A percentile compares a stretch with the other conserved stretches of the same genome.
phyloP scores from a whole-genome alignment of 2,329 filamentous ascomycete genomes.

The Fusarium tanahbumbuense region DNA sequence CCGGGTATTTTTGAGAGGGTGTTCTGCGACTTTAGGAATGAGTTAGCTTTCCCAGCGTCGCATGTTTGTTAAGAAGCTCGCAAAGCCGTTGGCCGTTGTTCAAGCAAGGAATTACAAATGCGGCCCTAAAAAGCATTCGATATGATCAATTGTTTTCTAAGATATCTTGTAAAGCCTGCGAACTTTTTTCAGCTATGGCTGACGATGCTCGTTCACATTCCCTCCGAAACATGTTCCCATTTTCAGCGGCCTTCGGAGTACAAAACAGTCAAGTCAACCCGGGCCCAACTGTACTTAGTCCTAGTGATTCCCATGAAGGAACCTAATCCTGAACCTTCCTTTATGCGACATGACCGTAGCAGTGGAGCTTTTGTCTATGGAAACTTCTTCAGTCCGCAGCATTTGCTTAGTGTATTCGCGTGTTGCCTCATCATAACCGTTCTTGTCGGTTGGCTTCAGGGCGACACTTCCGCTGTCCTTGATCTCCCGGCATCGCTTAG shows the following conservation, averaged over 20 bases:
- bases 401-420: slow-evolving; percentile 17
- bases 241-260: neutral
- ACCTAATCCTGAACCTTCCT: slow-evolving; percentile 27
- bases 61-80: neutral
- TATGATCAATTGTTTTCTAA: neutral
- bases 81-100: neutral
- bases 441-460: slow-evolving; percentile 37
- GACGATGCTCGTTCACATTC: neutral
- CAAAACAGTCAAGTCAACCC: neutral
- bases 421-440: slow-evolving; percentile 29
- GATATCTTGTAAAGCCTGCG: neutral
- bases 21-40: neutral
- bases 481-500: slow-evolving; percentile 8
- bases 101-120: neutral
- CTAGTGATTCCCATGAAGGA: slow-evolving; percentile 29
- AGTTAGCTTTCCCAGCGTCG: neutral
- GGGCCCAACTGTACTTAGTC: neutral
- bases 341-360: slow-evolving; percentile 35
- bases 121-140: neutral
- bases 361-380: slow-evolving; percentile 24
- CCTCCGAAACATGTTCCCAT: neutral
- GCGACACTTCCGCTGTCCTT: slow-evolving; percentile 26
- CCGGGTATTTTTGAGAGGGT: rapidly evolving
- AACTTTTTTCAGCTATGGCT: neutral
- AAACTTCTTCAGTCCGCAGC: slow-evolving; percentile 19